These are phyloP conservation scores for Salvia hispanica DNA, from an alignment of 257 asterid genomes.

Conservation along the genomic window DNA sequence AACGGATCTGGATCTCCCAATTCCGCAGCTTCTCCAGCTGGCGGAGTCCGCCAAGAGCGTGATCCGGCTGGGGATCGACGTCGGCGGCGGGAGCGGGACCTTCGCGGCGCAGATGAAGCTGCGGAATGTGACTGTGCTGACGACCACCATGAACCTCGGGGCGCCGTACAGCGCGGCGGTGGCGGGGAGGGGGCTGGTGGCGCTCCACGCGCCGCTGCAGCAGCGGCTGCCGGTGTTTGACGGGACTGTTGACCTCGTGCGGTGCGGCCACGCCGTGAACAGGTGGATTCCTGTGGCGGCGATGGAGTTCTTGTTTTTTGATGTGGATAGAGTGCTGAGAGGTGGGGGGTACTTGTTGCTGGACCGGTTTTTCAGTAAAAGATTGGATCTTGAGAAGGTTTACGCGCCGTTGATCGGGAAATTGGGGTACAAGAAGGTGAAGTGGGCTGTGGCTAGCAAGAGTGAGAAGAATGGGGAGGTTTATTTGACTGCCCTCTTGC, in stretches of 20 bases:
- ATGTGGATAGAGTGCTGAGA: constrained; percentile 87
- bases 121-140: constrained; percentile 70
- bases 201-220: constrained; percentile 87
- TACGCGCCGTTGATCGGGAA: constrained; percentile 75
- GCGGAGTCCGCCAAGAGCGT: constrained; percentile 49
- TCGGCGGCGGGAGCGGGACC: constrained; percentile 94
- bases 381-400: constrained; percentile 77
- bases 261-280: constrained; percentile 88
- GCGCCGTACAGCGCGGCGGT: constrained; percentile 84
- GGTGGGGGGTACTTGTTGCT: constrained; percentile 85
- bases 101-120: constrained; percentile 96
- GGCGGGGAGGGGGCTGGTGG: constrained; percentile 83
- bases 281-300: constrained; percentile 79
- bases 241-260: constrained; percentile 85
- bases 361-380: constrained; percentile 86
- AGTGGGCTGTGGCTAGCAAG: constrained; percentile 88
- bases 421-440: constrained; percentile 88
- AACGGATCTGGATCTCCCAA: constrained; percentile 90
- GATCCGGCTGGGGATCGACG: constrained; percentile 67
- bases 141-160: constrained; percentile 89
- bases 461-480: constrained; percentile 89
- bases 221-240: constrained; percentile 94
- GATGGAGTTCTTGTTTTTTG: constrained; percentile 85
- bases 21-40: constrained; percentile 68
- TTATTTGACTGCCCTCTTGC: constrained; percentile 85